Evolutionary conservation across 1,284 basidiomycete genomes (phyloP), one percentile per base, ranked within the genome.

Genomic region (Malassezia equina): DNA sequence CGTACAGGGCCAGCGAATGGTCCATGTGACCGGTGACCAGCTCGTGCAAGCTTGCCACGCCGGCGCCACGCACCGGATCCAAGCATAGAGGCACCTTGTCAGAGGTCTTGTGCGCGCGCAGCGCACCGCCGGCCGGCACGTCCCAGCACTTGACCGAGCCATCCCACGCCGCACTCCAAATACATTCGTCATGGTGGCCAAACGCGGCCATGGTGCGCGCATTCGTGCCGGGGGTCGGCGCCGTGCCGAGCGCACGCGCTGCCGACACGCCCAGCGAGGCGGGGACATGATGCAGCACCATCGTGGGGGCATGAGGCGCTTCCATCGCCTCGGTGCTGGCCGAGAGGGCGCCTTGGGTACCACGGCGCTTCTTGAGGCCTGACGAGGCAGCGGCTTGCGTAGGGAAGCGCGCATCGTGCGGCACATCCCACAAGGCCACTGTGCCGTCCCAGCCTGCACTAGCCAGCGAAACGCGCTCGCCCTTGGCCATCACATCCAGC

Each of bases 131-230:
- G 1, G 54, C 33, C 5, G 45, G 52, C 28, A 69, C 51, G 32
- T 74, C 71, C 66, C 65, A 74, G 24, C 59, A 53, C 49, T 62
- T 62, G 28, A 74, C 60, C 4, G 42, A 48, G 42, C 70, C 70
- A 53, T 71, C 67, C 64, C 63, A 70, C 12, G 66, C 70, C 2
- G 59, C 55, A 12, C 56, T 61, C 62, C 61, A 72, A 0, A 60
- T 62, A 1, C 59, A 50, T 25, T 34, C 19, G 34, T 64, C 53
- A 21, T 56, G 39, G 2, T 33, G 45, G 11, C 29, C 21, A 15
- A 54, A 48, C 19, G 47, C 41, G 31, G 58, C 61, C 1, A 15
- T 15, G 2, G 42, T 33, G 21, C 67, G 62, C 19, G 64, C 59
- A 53, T 64, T 59, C 0, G 63, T 42, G 19, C 58, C 61, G n/a